A percentile compares a stretch with the other conserved stretches of the same genome.
Evolutionary conservation across 2,329 filamentous ascomycete genomes (phyloP).

Genomic region (Diaporthe eres): DNA sequence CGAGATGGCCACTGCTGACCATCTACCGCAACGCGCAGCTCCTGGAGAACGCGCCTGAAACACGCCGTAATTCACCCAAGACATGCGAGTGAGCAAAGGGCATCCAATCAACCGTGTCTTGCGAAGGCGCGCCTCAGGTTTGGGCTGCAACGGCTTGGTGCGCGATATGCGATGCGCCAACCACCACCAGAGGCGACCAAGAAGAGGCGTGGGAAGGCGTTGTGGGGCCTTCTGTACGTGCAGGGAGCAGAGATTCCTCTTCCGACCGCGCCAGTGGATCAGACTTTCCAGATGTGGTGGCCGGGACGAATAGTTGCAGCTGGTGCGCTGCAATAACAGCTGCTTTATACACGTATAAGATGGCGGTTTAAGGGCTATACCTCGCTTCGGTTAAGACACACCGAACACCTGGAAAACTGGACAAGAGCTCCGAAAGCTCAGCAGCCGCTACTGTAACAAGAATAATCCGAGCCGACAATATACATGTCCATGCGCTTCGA

Average conservation of each 20-base stretch:
- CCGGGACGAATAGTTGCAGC: slow-evolving; percentile 31
- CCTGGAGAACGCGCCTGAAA: slow-evolving; percentile 3
- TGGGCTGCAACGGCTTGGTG: slow-evolving; percentile 25
- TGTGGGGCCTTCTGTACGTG: slow-evolving; percentile 37
- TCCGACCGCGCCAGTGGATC: slow-evolving; percentile 31
- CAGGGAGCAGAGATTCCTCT: slow-evolving; percentile 16
- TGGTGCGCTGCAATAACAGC: slow-evolving; percentile 34
- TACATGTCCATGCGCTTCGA: neutral
- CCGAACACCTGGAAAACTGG: slow-evolving; percentile 28
- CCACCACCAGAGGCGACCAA: slow-evolving; percentile 28
- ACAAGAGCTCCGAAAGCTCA: slow-evolving; percentile 7
- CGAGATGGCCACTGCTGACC: neutral
- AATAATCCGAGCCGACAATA: slow-evolving; percentile 8
- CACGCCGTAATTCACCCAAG: neutral
- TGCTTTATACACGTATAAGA: slow-evolving; percentile 37
- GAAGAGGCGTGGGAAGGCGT: slow-evolving; percentile 9
- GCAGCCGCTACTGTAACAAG: neutral
- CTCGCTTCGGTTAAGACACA: slow-evolving; percentile 5
- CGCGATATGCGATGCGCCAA: slow-evolving; percentile 37
- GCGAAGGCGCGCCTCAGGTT: slow-evolving; percentile 3
- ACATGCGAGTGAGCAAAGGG: neutral
- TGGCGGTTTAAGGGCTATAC: slow-evolving; percentile 33
- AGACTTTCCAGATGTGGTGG: slow-evolving; percentile 29
- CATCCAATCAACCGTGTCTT: slow-evolving; percentile 23
- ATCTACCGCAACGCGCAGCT: neutral